Conservation (phyloP, 1,284 basidiomycete genomes). For the Pyrrhoderma lamaoense region DNA sequence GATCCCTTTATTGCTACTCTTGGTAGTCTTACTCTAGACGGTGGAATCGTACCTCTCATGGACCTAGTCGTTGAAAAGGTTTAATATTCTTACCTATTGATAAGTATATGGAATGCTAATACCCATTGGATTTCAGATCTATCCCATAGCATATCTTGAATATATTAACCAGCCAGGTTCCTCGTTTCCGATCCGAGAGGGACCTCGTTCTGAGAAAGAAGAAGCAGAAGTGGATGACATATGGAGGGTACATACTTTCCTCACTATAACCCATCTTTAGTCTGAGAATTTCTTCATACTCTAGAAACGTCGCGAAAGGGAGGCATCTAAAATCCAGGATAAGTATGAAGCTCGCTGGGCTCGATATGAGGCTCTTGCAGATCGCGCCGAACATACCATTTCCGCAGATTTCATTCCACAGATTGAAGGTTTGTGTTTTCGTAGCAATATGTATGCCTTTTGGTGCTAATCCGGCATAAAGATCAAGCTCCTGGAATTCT, state of each 20-base stretch:
- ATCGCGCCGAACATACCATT: slow-evolving; percentile 49
- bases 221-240: slow-evolving; percentile 52
- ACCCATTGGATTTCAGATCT: slow-evolving; percentile 33
- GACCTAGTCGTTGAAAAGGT: slow-evolving; percentile 73
- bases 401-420: slow-evolving; percentile 33
- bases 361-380: slow-evolving; percentile 44
- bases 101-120: slow-evolving; percentile 19
- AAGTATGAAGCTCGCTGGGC: slow-evolving; percentile 47
- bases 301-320: slow-evolving; percentile 47
- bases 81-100: slow-evolving; percentile 22
- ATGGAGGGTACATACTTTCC: slow-evolving; percentile 55
- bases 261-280: background rate
- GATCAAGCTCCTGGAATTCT: too few relatives aligned
- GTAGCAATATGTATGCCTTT: background rate
- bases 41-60: slow-evolving; percentile 72
- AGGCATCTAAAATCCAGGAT: slow-evolving; percentile 44
- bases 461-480: too few relatives aligned
- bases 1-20: slow-evolving; percentile 67
- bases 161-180: slow-evolving; percentile 26
- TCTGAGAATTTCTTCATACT: slow-evolving; percentile 1
- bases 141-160: slow-evolving; percentile 61
- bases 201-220: slow-evolving; percentile 64
- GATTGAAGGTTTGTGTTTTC: slow-evolving; percentile 36
- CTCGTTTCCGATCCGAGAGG: slow-evolving; percentile 28
- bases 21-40: slow-evolving; percentile 74